A percentile compares a stretch with the other conserved stretches of the same genome.
Evolutionary conservation across 1,284 basidiomycete species (phyloP).

Genomic region (Irpex sp.): DNA sequence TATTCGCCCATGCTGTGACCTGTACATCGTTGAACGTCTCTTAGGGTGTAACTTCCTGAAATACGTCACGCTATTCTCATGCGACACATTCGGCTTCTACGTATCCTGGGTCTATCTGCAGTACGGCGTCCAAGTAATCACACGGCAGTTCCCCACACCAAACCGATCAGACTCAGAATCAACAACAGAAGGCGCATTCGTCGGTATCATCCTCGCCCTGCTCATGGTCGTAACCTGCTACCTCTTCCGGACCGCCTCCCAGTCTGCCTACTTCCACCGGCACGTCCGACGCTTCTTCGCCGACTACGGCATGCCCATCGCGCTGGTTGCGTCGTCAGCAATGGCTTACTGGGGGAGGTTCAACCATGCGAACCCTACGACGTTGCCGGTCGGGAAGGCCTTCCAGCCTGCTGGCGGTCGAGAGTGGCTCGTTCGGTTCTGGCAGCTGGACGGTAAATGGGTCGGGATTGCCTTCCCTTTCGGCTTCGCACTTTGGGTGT

Average conservation of each 20-base stretch:
- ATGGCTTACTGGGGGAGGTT: constrained; percentile 87
- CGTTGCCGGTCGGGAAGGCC: constrained; percentile 65
- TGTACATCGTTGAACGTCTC: neutral
- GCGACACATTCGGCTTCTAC: constrained; percentile 93
- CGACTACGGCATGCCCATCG: constrained; percentile 89
- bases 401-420: constrained; percentile 76
- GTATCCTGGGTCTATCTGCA: constrained; percentile 88
- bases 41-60: constrained; percentile 78
- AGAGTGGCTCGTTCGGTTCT: constrained; percentile 88
- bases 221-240: constrained; percentile 74
- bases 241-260: constrained; percentile 67
- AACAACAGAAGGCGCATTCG: constrained; percentile 51
- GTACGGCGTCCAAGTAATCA: constrained; percentile 83
- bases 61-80: constrained; percentile 90
- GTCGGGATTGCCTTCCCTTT: constrained; percentile 81
- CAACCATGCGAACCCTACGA: constrained; percentile 57
- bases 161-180: constrained; percentile 8
- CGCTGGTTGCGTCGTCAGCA: constrained; percentile 68
- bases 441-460: constrained; percentile 89
- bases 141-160: constrained; percentile 59
- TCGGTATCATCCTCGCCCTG: constrained; percentile 75
- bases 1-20: constrained; percentile 3
- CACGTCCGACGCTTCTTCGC: constrained; percentile 73
- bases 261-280: constrained; percentile 66
- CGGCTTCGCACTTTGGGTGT: constrained; percentile 66